phyloP scores from a whole-genome alignment of 2,329 filamentous ascomycete genomes.

The Nemania abortiva region DNA sequence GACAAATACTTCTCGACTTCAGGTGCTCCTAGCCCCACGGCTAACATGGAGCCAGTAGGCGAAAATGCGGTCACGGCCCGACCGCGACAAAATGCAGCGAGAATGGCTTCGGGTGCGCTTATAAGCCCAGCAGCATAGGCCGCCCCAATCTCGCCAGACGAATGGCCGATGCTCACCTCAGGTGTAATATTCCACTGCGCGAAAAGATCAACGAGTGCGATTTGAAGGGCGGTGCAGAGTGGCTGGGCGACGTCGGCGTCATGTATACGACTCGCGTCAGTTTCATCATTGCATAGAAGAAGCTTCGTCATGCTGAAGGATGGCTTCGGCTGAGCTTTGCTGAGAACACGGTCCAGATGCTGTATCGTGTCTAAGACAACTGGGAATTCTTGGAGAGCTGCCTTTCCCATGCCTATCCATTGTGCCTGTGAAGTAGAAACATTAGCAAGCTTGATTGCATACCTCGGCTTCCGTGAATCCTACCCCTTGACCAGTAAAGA shows the following conservation, averaged over 20 bases:
- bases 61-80: conserved; percentile 34
- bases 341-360: conserved; percentile 35
- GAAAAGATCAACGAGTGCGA: conserved; percentile 57
- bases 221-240: conserved; percentile 61
- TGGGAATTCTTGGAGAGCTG: conserved; percentile 34
- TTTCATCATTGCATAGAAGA: conserved; percentile 18
- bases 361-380: conserved; percentile 29
- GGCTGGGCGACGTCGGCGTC: conserved; percentile 48
- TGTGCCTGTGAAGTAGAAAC: conserved; percentile 37
- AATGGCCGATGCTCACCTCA: conserved; percentile 55
- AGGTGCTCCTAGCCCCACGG: conserved; percentile 48
- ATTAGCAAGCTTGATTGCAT: conserved; percentile 8
- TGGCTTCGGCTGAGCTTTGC: conserved; percentile 32
- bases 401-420: conserved; percentile 48
- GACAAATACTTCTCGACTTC: conserved; percentile 42
- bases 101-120: conserved; percentile 46
- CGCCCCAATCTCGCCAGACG: conserved; percentile 59
- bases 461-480: neutral
- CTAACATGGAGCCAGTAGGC: conserved; percentile 49
- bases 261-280: conserved; percentile 27
- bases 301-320: conserved; percentile 34
- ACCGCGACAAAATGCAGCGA: conserved; percentile 46
- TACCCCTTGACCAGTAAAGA: conserved; percentile 49
- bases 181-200: conserved; percentile 53
- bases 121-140: conserved; percentile 53